Evolutionary conservation across 129 eudicot species (phyloP).

Genomic region (Rutidosis leptorrhynchoides): DNA sequence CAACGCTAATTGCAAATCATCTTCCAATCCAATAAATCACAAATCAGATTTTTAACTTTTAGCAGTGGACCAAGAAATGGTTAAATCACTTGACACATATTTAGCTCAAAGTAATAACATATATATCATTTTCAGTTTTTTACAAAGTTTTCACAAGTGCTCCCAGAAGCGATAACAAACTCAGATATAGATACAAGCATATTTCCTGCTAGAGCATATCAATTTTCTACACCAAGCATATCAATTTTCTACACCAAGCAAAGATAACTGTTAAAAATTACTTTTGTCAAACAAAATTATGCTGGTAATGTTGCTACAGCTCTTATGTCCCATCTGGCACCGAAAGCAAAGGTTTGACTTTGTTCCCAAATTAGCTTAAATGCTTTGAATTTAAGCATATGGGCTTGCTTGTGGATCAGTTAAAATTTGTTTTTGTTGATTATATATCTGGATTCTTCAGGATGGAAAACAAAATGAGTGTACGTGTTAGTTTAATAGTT

Average conservation of each 20-base stretch:
- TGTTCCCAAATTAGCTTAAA: too few species aligned
- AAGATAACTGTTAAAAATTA: constrained; percentile 40
- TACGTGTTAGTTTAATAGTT: too few species aligned
- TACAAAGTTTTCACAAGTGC: constrained; percentile 48
- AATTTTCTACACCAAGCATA: too few species aligned
- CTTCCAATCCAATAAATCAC: constrained; percentile 20
- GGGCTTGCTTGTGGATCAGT: too few species aligned
- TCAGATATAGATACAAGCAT: constrained; percentile 54
- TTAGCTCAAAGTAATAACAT: constrained; percentile 41
- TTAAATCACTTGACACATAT: constrained; percentile 39
- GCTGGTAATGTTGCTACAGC: too few species aligned
- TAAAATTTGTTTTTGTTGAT: too few species aligned
- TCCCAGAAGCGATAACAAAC: constrained; percentile 49
- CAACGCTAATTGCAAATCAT: constrained; percentile 26
- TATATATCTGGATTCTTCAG: too few species aligned
- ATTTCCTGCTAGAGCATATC: constrained; percentile 50
- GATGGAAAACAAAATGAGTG: too few species aligned
- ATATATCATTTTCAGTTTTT: constrained; percentile 31
- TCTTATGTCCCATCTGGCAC: too few species aligned
- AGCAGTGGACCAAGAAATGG: constrained; percentile 32
- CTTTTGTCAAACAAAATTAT: too few species aligned
- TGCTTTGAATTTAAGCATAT: too few species aligned
- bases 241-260: constrained; percentile 46
- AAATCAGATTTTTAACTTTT: constrained; percentile 24
- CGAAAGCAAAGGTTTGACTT: too few species aligned